Evolutionary conservation across 192 early-diverging fungal genomes (phyloP).

Genomic region (Podila clonocystis): DNA sequence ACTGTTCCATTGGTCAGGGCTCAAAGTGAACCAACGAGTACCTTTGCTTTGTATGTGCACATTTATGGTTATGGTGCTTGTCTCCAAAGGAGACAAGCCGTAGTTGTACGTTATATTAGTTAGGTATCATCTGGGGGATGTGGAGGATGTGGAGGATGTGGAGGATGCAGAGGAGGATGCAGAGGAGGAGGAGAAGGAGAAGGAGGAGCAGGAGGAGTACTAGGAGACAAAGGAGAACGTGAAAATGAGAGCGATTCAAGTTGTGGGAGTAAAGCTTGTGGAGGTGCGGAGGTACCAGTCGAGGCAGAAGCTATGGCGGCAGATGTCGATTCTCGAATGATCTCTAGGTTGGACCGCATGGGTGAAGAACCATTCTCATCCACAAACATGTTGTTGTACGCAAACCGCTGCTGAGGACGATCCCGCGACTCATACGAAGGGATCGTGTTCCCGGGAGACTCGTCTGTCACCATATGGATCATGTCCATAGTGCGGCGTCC

Average conservation of each 20-base stretch:
- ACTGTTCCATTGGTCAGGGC: too few species aligned
- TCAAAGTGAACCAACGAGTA: too few species aligned
- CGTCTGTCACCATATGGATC: slow-evolving; percentile 24
- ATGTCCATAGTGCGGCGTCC: slow-evolving; percentile 22
- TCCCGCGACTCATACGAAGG: background rate
- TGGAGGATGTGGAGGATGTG: too few species aligned
- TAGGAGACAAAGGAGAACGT: too few species aligned
- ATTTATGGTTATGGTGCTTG: background rate
- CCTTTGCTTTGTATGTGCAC: too few species aligned
- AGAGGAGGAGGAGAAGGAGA: background rate
- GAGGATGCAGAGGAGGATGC: background rate
- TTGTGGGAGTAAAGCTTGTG: too few species aligned
- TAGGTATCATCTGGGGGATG: background rate
- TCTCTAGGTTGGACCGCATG: background rate
- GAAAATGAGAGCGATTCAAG: too few species aligned
- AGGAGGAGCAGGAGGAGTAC: too few species aligned
- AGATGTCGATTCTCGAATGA: background rate
- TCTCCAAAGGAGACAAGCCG: background rate
- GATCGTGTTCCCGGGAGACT: slow-evolving; percentile 20
- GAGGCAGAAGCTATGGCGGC: too few species aligned
- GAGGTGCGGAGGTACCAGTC: too few species aligned
- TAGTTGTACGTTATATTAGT: background rate
- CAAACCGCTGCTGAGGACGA: background rate
- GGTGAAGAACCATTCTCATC: background rate
- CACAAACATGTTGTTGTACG: background rate